A percentile compares a stretch with the other conserved stretches of the same genome.
Evolutionary conservation across 768 basidiomycete genomes (phyloP).

Genomic region (Phallus indusiatus): DNA sequence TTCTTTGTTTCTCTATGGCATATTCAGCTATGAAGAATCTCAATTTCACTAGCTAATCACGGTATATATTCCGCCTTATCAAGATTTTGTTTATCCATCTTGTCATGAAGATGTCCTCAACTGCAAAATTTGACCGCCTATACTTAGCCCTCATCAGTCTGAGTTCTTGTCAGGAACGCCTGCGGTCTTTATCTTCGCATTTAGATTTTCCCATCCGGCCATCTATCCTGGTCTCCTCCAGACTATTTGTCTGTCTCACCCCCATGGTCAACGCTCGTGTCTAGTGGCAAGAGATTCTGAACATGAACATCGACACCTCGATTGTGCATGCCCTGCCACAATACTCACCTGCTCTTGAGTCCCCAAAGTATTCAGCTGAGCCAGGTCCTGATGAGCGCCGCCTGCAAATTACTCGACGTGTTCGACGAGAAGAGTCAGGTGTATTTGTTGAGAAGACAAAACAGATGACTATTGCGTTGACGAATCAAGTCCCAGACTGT

Average conservation of each 20-base stretch:
- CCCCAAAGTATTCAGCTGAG: constrained; percentile 45
- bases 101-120: background rate
- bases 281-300: background rate
- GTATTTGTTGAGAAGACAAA: constrained; percentile 5
- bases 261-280: background rate
- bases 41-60: no score
- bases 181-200: background rate
- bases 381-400: constrained; percentile 46
- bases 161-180: background rate
- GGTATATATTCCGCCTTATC: no score
- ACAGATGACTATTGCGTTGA: constrained; percentile 36
- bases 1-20: no score
- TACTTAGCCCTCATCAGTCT: background rate
- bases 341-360: constrained; percentile 11
- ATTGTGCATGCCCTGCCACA: background rate
- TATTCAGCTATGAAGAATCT: no score
- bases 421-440: constrained; percentile 3
- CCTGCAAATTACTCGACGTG: constrained; percentile 17
- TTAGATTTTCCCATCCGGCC: background rate
- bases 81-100: background rate
- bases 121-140: background rate
- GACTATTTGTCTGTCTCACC: background rate
- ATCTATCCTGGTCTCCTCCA: background rate
- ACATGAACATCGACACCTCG: background rate
- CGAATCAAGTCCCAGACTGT: constrained; percentile 40